Conservation (phyloP, 495 filamentous ascomycete genomes). For the Penicillium manginii region DNA sequence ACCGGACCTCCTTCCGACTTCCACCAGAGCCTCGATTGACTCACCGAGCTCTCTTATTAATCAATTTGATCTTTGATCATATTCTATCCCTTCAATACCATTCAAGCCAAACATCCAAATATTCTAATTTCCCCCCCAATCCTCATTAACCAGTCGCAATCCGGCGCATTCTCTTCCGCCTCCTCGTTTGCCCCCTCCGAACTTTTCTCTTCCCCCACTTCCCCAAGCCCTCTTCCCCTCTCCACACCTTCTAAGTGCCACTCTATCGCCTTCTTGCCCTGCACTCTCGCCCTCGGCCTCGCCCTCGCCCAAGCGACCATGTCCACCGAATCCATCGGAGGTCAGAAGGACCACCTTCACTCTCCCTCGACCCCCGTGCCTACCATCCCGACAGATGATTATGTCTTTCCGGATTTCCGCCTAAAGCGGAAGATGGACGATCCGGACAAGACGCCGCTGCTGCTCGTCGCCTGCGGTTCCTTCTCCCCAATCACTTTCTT, state of each 20-base stretch:
- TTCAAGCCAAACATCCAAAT: not conserved
- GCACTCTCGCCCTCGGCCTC: slow-evolving; percentile 5
- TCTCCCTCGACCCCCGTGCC: slow-evolving; percentile 26
- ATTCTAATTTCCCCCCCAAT: not conserved
- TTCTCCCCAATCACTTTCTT: slow-evolving; percentile 84
- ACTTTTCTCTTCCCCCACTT: slow-evolving; percentile 17
- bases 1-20: not conserved
- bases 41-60: slow-evolving; percentile 34
- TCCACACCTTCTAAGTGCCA: slow-evolving; percentile 1
- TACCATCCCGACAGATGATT: slow-evolving; percentile 52
- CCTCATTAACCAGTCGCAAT: not conserved
- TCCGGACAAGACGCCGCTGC: slow-evolving; percentile 72
- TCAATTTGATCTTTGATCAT: not conserved
- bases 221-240: slow-evolving; percentile 10
- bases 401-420: slow-evolving; percentile 73
- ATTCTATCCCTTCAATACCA: not conserved
- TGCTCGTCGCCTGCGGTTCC: slow-evolving; percentile 88
- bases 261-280: not conserved
- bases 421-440: slow-evolving; percentile 70
- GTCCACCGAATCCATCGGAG: slow-evolving; percentile 34
- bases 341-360: slow-evolving; percentile 37
- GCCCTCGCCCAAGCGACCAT: slow-evolving; percentile 20
- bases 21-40: slow-evolving; percentile 30
- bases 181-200: slow-evolving; percentile 17
- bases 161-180: slow-evolving; percentile 26